These are phyloP conservation scores for Casaregolazyma suthepensis DNA, from an alignment of 1,139 yeast genomes.

Conservation along the genomic window DNA sequence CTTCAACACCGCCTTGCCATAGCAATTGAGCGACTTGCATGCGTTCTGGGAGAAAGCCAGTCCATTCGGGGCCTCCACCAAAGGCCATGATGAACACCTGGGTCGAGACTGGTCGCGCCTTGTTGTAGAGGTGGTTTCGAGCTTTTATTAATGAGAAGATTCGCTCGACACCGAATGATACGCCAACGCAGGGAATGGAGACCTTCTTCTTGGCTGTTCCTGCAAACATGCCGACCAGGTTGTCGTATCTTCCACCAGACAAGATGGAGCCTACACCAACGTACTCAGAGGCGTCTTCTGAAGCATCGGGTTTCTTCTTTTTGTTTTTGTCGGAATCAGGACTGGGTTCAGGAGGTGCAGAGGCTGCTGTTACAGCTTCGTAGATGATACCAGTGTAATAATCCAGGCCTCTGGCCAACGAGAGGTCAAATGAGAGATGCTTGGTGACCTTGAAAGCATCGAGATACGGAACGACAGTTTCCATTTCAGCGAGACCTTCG, in stretches of 20 bases:
- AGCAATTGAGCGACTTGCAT: conserved; percentile 74
- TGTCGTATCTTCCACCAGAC: conserved; percentile 98
- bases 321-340: conserved; percentile 34
- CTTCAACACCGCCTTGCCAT: conserved; percentile 84
- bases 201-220: conserved; percentile 56
- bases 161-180: conserved; percentile 95
- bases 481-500: conserved; percentile 77
- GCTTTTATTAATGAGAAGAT: conserved; percentile 83
- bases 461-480: conserved; percentile 62
- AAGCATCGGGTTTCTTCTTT: conserved; percentile 38
- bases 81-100: conserved; percentile 96
- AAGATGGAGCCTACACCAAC: conserved; percentile 98
- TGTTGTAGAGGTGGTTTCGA: conserved; percentile 51
- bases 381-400: conserved; percentile 95
- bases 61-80: conserved; percentile 97
- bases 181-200: conserved; percentile 94
- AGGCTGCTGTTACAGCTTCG: conserved; percentile 90
- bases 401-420: conserved; percentile 94
- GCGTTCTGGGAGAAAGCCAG: conserved; percentile 84
- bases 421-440: conserved; percentile 76
- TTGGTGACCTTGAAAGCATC: conserved; percentile 69
- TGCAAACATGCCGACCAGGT: conserved; percentile 93
- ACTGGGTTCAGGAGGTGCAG: conserved; percentile 69
- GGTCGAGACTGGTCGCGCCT: conserved; percentile 74
- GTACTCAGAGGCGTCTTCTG: conserved; percentile 90